Base-by-base conservation (phyloP, 768 basidiomycete species). In the Mrakia frigida region DNA sequence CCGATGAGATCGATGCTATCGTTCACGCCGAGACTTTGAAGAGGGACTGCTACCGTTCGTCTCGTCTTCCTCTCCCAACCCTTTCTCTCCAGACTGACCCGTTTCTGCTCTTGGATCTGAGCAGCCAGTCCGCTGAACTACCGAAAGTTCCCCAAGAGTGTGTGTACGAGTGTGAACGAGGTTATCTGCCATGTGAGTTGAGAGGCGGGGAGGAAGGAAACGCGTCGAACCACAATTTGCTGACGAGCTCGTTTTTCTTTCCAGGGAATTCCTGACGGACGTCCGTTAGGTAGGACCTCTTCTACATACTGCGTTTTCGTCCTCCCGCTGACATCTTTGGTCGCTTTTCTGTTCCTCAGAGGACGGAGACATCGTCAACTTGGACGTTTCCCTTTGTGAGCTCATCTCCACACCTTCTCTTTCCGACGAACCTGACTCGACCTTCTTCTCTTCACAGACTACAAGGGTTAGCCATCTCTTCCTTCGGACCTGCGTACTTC, bases 301-400 rank as follows among this genome's bases (percentile, higher is more conserved):
- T n/a, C n/a, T n/a, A n/a, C n/a, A n/a, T n/a, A n/a, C n/a, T n/a
- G n/a, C n/a, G n/a, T n/a, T n/a, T n/a, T n/a, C n/a, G n/a, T n/a
- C 11, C 9, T 41, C 23, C 35, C 16, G 25, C 31, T 39, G 21
- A 63, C 41, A 21, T 14, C 35, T 56, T 52, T 52, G 7, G 7
- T 52, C 1, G 16, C 85, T 92, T 78, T 90, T 89, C 80, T 83
- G 94, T 60, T n/a, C 70, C 2, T 7, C 59, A 79, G 87, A 87
- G 80, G 93, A 98, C 79, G 97, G 97, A 25, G 97, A 99, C 84
- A 98, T 98, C 79, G 86, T 98, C 82, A 99, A 99, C 84, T 89
- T 99, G 72, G 94, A 84, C 73, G 82, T 84, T 1, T 74, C 82
- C 35, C 74, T 84, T 50, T 84, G 82, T 83, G 74, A 79, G 82